phyloP scores from a whole-genome alignment of 2,329 filamentous ascomycete species.

The Colletotrichum sp. region DNA sequence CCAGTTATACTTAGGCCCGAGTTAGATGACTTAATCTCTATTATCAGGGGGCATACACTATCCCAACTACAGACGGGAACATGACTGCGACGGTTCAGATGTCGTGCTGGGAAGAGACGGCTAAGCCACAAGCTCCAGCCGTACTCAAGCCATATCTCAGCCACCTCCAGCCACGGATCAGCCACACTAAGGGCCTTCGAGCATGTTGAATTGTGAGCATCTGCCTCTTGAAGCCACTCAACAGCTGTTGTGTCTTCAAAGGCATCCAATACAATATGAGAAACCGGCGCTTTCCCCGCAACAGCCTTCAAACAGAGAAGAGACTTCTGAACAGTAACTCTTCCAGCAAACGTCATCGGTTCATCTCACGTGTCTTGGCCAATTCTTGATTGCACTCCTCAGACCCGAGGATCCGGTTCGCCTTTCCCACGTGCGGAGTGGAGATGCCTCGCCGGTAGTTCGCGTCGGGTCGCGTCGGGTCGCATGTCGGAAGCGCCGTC shows the following conservation, averaged over 20 bases:
- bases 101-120: too few relatives aligned
- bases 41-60: too few relatives aligned
- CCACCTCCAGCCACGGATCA: not conserved
- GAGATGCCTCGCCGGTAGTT: not conserved
- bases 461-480: constrained; percentile 18
- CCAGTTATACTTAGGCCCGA: too few relatives aligned
- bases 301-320: accelerated
- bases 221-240: too few relatives aligned
- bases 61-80: too few relatives aligned
- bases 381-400: not conserved
- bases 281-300: accelerated
- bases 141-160: too few relatives aligned
- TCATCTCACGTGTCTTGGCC: not conserved
- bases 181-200: too few relatives aligned
- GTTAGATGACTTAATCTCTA: too few relatives aligned
- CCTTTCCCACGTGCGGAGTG: constrained; percentile 6
- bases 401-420: not conserved
- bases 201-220: too few relatives aligned
- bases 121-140: too few relatives aligned
- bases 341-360: not conserved
- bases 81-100: too few relatives aligned
- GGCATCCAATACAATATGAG: accelerated
- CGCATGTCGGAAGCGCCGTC: constrained; percentile 10
- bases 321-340: accelerated
- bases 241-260: not conserved